Evolutionary conservation across 306 rosid species (phyloP).

Genomic region (Lotus japonicus): DNA sequence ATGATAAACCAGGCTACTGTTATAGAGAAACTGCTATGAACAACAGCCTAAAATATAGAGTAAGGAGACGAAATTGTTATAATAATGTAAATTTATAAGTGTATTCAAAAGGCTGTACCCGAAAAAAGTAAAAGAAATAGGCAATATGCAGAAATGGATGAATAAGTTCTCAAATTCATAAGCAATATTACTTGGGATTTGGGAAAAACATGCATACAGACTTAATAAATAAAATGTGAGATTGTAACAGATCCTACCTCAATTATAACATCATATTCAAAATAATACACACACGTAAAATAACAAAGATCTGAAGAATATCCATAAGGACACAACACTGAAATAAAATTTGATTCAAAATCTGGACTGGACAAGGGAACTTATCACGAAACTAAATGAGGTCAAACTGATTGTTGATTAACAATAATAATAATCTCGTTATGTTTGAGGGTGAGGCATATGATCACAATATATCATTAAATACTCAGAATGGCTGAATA

Average conservation of each 20-base stretch:
- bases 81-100: background rate
- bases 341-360: background rate
- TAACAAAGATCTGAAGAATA: background rate
- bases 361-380: background rate
- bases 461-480: background rate
- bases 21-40: background rate
- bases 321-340: background rate
- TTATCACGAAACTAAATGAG: background rate
- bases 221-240: too few relatives aligned
- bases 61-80: background rate
- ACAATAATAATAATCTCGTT: background rate
- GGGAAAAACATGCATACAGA: too few relatives aligned
- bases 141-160: background rate
- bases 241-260: too few relatives aligned
- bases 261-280: background rate
- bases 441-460: background rate
- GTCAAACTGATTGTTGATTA: background rate
- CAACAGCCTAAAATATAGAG: slow-evolving; percentile 5
- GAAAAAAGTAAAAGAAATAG: too few relatives aligned
- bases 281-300: background rate
- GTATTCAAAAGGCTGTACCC: too few relatives aligned
- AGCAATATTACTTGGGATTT: background rate
- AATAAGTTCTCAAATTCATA: background rate
- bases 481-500: background rate
- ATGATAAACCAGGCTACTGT: background rate